Evolutionary conservation across 2,329 filamentous ascomycete genomes (phyloP).

Genomic region (Coniochaeta prunicola): DNA sequence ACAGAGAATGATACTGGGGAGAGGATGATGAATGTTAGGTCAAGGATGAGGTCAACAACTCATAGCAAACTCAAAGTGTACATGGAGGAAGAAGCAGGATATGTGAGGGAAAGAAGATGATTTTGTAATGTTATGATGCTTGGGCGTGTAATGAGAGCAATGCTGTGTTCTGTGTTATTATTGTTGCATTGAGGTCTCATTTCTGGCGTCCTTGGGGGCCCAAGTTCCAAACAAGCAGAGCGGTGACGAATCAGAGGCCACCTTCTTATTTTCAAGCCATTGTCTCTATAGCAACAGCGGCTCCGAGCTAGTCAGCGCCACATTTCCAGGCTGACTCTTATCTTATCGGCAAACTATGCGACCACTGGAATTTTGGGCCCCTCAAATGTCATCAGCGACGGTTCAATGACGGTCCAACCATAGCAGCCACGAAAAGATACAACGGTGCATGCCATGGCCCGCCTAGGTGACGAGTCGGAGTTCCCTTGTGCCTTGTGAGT

Average conservation of each 20-base stretch:
- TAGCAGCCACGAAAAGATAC: neutral
- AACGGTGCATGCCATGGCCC: constrained; percentile 26
- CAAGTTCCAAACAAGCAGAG: neutral
- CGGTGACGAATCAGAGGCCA: constrained; percentile 8
- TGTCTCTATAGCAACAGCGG: constrained; percentile 12
- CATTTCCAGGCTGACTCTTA: constrained; percentile 4
- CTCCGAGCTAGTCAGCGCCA: too few relatives aligned
- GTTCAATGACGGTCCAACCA: neutral
- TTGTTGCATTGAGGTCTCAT: constrained; percentile 12
- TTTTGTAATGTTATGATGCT: constrained; percentile 6
- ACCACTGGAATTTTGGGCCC: constrained; percentile 1
- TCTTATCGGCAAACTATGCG: constrained; percentile 11
- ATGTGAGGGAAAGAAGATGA: constrained; percentile 10
- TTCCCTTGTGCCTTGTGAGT: constrained; percentile 61
- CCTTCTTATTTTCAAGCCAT: neutral
- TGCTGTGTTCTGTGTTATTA: constrained; percentile 9
- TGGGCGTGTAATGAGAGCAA: neutral
- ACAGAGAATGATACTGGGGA: neutral
- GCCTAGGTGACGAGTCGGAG: constrained; percentile 29
- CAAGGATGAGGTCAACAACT: neutral
- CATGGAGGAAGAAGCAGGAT: constrained; percentile 13
- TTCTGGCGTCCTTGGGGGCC: neutral
- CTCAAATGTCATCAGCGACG: constrained; percentile 1
- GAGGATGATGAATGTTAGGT: neutral
- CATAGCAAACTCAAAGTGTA: neutral